Conservation (phyloP, 805 yeast species). For the Candida xiaguanensis region DNA sequence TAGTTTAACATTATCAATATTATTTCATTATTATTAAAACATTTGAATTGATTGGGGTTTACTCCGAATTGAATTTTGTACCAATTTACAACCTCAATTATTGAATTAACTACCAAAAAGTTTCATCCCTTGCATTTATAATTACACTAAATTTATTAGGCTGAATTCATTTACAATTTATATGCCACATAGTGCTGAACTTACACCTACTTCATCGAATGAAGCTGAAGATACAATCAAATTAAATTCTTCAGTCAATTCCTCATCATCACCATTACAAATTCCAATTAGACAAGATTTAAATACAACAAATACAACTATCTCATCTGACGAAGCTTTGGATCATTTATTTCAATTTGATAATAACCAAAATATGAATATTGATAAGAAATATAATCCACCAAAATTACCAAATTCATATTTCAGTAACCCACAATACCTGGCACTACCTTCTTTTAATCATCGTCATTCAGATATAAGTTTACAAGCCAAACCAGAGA, state of each 20-base stretch:
- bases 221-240: constrained; percentile 21
- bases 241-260: constrained; percentile 11
- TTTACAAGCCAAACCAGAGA: background rate
- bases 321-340: background rate
- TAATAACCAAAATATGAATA: background rate
- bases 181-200: constrained; percentile 3
- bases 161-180: background rate
- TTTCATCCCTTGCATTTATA: background rate
- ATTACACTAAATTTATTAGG: background rate
- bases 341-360: constrained; percentile 4
- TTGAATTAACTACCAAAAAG: background rate
- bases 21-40: too few relatives aligned
- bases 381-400: background rate
- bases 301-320: background rate
- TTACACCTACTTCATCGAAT: constrained; percentile 18
- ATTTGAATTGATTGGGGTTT: too few relatives aligned
- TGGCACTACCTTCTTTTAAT: background rate
- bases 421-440: background rate
- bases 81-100: background rate
- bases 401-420: background rate
- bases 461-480: background rate
- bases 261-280: background rate
- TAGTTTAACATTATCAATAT: background rate
- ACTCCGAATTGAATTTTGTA: background rate
- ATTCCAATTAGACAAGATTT: background rate